Evolutionary conservation across 495 filamentous ascomycete species (phyloP).

Genomic region (Lophiotrema nucula): DNA sequence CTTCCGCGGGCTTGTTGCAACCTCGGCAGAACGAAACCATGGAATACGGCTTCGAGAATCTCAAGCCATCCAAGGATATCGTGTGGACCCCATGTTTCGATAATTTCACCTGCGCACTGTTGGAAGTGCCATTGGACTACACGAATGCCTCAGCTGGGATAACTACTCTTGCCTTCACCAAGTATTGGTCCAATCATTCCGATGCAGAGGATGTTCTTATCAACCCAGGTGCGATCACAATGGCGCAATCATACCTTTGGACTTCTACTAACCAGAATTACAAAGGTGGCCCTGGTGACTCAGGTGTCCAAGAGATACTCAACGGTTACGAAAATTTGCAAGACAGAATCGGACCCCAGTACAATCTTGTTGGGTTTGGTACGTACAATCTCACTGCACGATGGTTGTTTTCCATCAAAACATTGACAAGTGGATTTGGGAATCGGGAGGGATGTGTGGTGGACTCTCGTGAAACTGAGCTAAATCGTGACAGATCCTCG

Average conservation of each 20-base stretch:
- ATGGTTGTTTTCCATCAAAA: too few species aligned
- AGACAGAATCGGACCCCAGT: conserved; percentile 29
- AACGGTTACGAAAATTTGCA: conserved; percentile 33
- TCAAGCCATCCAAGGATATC: conserved; percentile 26
- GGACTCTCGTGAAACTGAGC: too few species aligned
- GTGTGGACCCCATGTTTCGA: conserved; percentile 37
- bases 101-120: conserved; percentile 34
- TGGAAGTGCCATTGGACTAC: conserved; percentile 38
- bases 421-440: too few species aligned
- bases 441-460: too few species aligned
- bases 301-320: conserved; percentile 42
- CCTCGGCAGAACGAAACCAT: neutral
- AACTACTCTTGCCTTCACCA: conserved; percentile 36
- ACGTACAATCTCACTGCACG: too few species aligned
- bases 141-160: conserved; percentile 23
- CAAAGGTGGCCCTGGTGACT: conserved; percentile 49
- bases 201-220: conserved; percentile 32
- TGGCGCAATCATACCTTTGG: too few species aligned
- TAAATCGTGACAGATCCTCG: too few species aligned
- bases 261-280: too few species aligned
- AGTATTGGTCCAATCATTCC: conserved; percentile 29
- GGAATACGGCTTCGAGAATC: neutral
- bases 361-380: conserved; percentile 57
- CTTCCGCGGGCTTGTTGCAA: neutral
- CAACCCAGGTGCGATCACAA: too few species aligned